Evolutionary conservation across 1,284 basidiomycete genomes (phyloP).

Genomic region (Inonotus hispidus): DNA sequence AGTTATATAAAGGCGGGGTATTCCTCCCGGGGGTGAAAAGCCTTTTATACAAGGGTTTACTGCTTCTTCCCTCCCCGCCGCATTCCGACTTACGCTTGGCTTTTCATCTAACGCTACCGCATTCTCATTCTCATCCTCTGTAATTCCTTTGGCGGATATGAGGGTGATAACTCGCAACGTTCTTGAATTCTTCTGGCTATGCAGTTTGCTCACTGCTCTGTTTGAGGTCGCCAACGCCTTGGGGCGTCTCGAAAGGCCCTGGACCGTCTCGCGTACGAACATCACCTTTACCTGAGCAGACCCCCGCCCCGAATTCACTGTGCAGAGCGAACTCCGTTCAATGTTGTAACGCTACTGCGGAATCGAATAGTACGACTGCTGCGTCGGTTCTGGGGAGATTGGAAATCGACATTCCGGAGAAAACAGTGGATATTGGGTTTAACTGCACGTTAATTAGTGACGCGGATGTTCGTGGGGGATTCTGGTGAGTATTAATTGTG

Average conservation of each 20-base stretch:
- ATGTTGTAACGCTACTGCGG: slow-evolving; percentile 4
- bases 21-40: background rate
- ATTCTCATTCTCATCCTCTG: background rate
- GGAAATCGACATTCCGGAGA: background rate
- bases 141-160: background rate
- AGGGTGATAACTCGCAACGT: background rate
- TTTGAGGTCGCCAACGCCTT: background rate
- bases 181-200: background rate
- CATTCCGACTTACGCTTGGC: background rate
- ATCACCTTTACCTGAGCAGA: background rate
- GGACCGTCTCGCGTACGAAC: background rate
- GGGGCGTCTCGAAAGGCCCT: background rate
- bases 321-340: slow-evolving; percentile 7
- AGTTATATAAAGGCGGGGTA: slow-evolving; percentile 1
- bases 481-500: slow-evolving; percentile 6
- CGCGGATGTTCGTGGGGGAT: slow-evolving; percentile 8
- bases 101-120: background rate
- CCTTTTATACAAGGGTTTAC: background rate
- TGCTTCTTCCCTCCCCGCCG: background rate
- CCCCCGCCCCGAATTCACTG: background rate
- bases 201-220: background rate
- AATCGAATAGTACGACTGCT: slow-evolving; percentile 9
- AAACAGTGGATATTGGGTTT: slow-evolving; percentile 10
- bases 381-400: background rate
- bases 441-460: slow-evolving; percentile 9